Evolutionary conservation across 2,329 filamentous ascomycete species (phyloP).

Genomic region (Fusarium scirpi): DNA sequence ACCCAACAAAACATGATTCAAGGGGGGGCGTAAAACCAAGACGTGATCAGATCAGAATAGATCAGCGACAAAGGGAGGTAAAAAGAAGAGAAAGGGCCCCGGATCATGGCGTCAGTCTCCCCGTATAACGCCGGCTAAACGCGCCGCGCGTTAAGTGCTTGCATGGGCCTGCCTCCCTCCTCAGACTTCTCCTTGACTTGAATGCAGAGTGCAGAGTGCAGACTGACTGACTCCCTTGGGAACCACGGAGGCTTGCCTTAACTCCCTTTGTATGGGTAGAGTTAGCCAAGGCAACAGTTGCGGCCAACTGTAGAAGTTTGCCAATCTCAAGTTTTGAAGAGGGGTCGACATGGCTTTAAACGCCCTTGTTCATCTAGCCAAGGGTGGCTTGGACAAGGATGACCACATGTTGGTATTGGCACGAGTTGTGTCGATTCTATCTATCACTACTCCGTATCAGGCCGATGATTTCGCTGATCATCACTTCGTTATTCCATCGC

Average conservation of each 20-base stretch:
- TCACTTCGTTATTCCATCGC: not conserved
- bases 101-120: conserved; percentile 40
- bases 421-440: not conserved
- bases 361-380: not conserved
- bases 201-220: not conserved
- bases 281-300: not conserved
- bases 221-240: not conserved
- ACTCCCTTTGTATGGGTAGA: not conserved
- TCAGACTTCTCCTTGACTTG: not conserved
- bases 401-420: not conserved
- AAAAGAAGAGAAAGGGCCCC: conserved; percentile 1
- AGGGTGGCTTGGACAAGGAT: not conserved
- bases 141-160: conserved; percentile 43
- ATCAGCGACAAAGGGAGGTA: not conserved
- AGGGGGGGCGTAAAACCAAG: conserved; percentile 1
- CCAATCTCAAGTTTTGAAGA: conserved; percentile 17
- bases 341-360: not conserved
- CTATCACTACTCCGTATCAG: not conserved
- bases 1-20: conserved; percentile 9
- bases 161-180: conserved; percentile 19
- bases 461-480: not conserved
- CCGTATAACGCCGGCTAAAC: conserved; percentile 23
- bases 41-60: conserved; percentile 15
- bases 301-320: not conserved
- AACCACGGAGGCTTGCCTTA: not conserved